Evolutionary conservation across 768 basidiomycete genomes (phyloP).

Genomic region (Suillus tomentosus): DNA sequence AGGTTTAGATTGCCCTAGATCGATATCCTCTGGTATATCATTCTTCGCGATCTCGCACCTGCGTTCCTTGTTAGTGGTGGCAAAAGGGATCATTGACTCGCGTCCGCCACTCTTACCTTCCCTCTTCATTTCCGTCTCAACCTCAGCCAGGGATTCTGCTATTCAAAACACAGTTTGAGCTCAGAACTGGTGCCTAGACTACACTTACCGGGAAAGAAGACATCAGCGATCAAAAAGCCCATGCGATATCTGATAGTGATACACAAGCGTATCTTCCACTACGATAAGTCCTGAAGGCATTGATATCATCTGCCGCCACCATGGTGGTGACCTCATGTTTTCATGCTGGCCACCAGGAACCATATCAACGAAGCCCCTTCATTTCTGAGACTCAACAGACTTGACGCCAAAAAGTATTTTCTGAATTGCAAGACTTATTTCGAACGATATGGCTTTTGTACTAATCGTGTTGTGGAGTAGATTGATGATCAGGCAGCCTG

Average conservation of each 20-base stretch:
- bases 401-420: not conserved
- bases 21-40: not conserved
- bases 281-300: not conserved
- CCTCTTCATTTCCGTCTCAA: not conserved
- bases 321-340: not conserved
- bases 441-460: not conserved
- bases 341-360: constrained; percentile 8
- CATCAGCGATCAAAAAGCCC: not conserved
- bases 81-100: not conserved
- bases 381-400: not conserved
- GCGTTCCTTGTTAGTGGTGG: not conserved
- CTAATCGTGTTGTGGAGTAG: not conserved
- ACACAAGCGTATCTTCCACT: not conserved
- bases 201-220: not conserved
- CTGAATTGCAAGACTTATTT: not conserved
- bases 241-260: constrained; percentile 4
- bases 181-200: not conserved
- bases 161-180: not conserved
- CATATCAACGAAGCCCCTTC: constrained; percentile 1
- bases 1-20: not conserved
- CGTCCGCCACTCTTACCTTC: not conserved
- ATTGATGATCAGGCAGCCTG: constrained; percentile 10
- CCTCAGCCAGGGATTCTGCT: not conserved
- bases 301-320: not conserved
- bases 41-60: not conserved